These are phyloP conservation scores for Catharanthus roseus DNA, from an alignment of 257 asterid species.

Conservation along the genomic window DNA sequence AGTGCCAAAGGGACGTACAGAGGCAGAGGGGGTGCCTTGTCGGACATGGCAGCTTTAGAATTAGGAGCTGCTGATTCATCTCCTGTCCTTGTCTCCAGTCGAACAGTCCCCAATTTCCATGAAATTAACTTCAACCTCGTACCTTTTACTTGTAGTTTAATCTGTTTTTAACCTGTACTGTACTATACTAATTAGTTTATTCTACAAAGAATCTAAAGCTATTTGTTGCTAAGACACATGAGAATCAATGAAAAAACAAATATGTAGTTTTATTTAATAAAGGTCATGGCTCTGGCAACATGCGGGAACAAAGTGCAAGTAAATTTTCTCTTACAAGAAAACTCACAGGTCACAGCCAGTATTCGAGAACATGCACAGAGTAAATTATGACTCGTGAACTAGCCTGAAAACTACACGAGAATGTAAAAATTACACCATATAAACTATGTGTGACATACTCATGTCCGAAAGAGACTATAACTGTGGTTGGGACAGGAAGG, in stretches of 20 bases:
- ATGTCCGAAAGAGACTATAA: too few relatives aligned
- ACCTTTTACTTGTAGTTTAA: constrained; percentile 1
- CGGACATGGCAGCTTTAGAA: constrained; percentile 10
- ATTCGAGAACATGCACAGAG: too few relatives aligned
- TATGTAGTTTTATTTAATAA: too few relatives aligned
- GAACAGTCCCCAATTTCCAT: constrained; percentile 9
- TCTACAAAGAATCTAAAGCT: not conserved
- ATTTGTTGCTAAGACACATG: constrained; percentile 12
- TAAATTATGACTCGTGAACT: too few relatives aligned
- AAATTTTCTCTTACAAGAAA: too few relatives aligned
- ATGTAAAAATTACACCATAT: too few relatives aligned
- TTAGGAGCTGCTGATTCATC: not conserved
- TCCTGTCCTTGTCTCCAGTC: not conserved
- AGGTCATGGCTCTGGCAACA: constrained; percentile 5
- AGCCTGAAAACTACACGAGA: too few relatives aligned
- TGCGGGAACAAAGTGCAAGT: too few relatives aligned
- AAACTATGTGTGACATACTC: too few relatives aligned
- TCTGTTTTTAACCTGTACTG: not conserved
- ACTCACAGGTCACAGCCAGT: too few relatives aligned
- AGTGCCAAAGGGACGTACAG: not conserved
- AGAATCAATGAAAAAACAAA: constrained; percentile 9
- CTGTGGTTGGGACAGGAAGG: too few relatives aligned
- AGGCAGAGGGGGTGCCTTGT: not conserved
- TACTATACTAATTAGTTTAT: too few relatives aligned
- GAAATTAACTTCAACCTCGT: constrained; percentile 14